Conservation (phyloP, 2,329 filamentous ascomycete genomes). For the Colletotrichum tanaceti region DNA sequence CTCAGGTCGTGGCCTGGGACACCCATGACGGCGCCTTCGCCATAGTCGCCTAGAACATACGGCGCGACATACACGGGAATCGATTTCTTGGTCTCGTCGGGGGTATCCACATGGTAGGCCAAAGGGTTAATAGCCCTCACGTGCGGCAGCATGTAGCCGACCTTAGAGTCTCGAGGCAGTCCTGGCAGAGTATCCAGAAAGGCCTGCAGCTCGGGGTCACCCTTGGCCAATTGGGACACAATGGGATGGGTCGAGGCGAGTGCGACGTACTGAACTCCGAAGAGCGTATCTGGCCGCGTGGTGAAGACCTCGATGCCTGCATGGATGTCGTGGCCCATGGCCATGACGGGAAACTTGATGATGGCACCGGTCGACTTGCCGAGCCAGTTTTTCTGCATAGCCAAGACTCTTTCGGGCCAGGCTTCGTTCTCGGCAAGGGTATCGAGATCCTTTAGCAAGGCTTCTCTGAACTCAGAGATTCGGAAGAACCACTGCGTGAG, state of each 20-base stretch:
- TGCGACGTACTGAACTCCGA: conserved; percentile 86
- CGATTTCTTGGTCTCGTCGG: conserved; percentile 63
- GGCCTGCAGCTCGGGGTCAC: conserved; percentile 69
- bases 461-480: conserved; percentile 82
- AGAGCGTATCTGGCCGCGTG: conserved; percentile 86
- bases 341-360: conserved; percentile 75
- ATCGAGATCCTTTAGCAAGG: conserved; percentile 77
- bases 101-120: conserved; percentile 62
- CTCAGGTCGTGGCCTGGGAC: conserved; percentile 86
- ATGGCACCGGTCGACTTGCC: conserved; percentile 80
- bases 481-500: conserved; percentile 92
- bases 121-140: conserved; percentile 75
- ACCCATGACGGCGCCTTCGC: conserved; percentile 90
- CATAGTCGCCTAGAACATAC: conserved; percentile 87
- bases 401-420: conserved; percentile 86
- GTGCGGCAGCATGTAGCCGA: conserved; percentile 74
- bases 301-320: conserved; percentile 79
- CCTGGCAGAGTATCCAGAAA: conserved; percentile 75
- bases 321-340: conserved; percentile 53
- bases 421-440: conserved; percentile 69
- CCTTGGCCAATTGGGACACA: conserved; percentile 69
- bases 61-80: conserved; percentile 84
- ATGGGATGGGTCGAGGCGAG: conserved; percentile 79
- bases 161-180: conserved; percentile 67
- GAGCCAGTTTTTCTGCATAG: conserved; percentile 90